Evolutionary conservation across 164 flowering plant species (phyloP).

Genomic region (Aristolochia fimbriata): DNA sequence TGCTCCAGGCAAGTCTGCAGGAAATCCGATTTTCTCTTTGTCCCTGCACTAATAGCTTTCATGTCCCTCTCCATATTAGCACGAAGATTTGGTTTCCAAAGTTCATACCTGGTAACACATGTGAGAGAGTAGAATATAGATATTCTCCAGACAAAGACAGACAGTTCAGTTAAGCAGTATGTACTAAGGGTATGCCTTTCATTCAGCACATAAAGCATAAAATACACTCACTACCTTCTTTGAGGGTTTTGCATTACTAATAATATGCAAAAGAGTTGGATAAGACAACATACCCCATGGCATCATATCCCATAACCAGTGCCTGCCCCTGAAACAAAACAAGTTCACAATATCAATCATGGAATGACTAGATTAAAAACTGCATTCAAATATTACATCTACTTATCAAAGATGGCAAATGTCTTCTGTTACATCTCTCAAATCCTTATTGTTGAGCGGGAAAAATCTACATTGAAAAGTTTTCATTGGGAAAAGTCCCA

Average conservation of each 20-base stretch:
- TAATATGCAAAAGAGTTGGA: neutral
- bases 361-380: neutral
- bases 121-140: neutral
- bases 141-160: no score
- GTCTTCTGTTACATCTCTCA: no score
- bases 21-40: constrained; percentile 70
- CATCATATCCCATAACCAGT: constrained; percentile 34
- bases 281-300: constrained; percentile 24
- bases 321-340: constrained; percentile 31
- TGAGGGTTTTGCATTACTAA: no score
- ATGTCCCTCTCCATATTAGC: constrained; percentile 89
- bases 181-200: no score
- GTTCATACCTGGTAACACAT: constrained; percentile 46
- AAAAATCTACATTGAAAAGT: no score
- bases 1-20: constrained; percentile 72
- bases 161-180: no score
- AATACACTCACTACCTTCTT: no score
- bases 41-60: constrained; percentile 82
- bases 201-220: no score
- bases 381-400: no score
- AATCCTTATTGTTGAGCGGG: no score
- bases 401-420: no score
- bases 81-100: constrained; percentile 96
- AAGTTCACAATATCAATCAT: constrained; percentile 2
- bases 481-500: no score